Evolutionary conservation across 345 rosid species (phyloP), one percentile per base, ranked within the genome.

Genomic region (Ceriops decandra): DNA sequence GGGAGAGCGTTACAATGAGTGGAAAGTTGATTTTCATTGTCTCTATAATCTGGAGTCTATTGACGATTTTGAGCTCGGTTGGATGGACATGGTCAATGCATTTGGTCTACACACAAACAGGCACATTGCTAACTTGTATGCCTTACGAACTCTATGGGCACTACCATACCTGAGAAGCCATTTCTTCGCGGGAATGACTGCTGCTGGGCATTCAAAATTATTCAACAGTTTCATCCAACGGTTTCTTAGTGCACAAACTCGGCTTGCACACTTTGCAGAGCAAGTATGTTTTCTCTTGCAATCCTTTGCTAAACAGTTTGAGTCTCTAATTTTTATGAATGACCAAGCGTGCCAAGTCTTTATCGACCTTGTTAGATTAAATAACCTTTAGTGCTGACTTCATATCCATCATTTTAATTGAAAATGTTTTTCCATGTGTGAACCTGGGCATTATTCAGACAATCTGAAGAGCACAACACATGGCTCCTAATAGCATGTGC

Each of bases 201-300:
- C 85, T 64, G 74, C 84, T 64, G 91, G 90, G 46, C 88, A 86
- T 68, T 93, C 97, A 30, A 93, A 93, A 74, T 82, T 87, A 32
- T 91, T 93, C 64, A 89, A 89, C 79, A 82, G 96, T 65, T 91
- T 91, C 83, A 93, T 93, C 79, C 98, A 89, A 82, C 84, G 98
- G 69, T 91, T 91, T 79, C 72, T 93, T 70, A 89, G 86, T 71
- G 95, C 97, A 52, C 98, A 93, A 74, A 86, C 97, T 22, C 85
- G 91, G 27, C 92, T 91, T 36, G 91, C 98, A 16, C 95, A 89
- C 70, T 90, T 93, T 72, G 92, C 86, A 26, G 98, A 89, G 81
- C 98, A 91, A 81, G 98, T 93, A 82, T 26, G 83, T 62, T 66
- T 19, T 60, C 80, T 72, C 64, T 27, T 75, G 30, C 72, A 67